Base-by-base conservation (phyloP, 2,329 filamentous ascomycete genomes). In the Pseudophaeomoniella oleicola region DNA sequence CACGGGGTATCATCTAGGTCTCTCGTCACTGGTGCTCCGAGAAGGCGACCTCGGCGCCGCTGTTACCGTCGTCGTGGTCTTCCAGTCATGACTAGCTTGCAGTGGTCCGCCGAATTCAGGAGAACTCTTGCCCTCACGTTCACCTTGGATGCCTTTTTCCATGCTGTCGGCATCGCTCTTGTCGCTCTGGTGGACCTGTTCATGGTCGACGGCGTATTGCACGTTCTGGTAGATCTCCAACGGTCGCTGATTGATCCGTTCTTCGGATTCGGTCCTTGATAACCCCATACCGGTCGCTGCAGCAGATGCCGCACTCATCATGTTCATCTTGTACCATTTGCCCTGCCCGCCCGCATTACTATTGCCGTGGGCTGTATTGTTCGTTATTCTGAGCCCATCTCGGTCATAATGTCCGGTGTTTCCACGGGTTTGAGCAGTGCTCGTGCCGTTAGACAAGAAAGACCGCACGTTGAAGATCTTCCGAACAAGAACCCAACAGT, bases 401-500 rank as follows among this genome's bases (percentile, higher is more conserved):
- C 22, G 22, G 22, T 27, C n/a, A n/a, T 9, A 27, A 9, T 6
- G 6, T 27, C 22, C 22, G n/a, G 22, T 27, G n/a, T n/a, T n/a
- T 27, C 22, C 22, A 27, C 22, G 22, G 22, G 9, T 27, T 27
- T n/a, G 22, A n/a, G 22, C 22, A 27, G 22, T 27, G 22, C 22
- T 27, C 9, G 6, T 27, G 22, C 22, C 22, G 22, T 27, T 27
- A 6, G 22, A 27, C 22, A 27, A n/a, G 22, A 27, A 27, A 27
- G 22, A 27, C n/a, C 22, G 22, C 9, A 27, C 22, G n/a, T 27
- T 6, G 53, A 70, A 70, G 14, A 67, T 45, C 36, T 67, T 62
- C 12, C 64, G 56, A 5, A 70, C 47, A 2, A 70, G 55, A 1
- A 65, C 66, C 66, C 66, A 71, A 10, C 66, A 59, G 30, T 65